phyloP scores from a whole-genome alignment of 2,329 filamentous ascomycete genomes.

The Pyricularia grisea region DNA sequence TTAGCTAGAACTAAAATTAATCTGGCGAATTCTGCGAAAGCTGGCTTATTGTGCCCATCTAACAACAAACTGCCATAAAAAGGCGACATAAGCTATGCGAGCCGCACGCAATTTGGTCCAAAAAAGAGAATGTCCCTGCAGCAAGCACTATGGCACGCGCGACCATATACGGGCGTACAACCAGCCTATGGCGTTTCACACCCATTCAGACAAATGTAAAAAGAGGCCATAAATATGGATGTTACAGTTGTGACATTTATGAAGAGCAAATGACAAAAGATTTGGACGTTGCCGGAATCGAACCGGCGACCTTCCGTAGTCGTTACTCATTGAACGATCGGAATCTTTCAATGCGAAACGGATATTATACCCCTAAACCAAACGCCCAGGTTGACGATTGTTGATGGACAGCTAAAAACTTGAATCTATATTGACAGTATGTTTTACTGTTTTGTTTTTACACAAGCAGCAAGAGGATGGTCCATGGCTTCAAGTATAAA shows the following conservation, averaged over 20 bases:
- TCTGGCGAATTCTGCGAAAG: no score
- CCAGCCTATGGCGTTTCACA: no score
- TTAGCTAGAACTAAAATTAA: no score
- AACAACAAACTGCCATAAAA: neutral
- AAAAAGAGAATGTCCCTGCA: no score
- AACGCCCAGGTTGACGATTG: neutral
- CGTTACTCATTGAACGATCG: neutral
- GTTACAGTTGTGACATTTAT: neutral
- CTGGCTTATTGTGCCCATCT: no score
- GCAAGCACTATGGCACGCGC: no score
- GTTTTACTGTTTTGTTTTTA: no score
- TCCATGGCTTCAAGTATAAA: no score
- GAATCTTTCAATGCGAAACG: neutral
- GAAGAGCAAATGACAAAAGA: neutral
- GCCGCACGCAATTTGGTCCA: neutral
- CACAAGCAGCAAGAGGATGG: no score
- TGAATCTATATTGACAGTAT: neutral
- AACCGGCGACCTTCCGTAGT: constrained; percentile 1
- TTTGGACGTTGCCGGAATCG: neutral
- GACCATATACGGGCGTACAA: no score
- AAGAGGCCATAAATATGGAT: neutral
- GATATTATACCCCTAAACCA: neutral
- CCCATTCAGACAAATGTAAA: neutral
- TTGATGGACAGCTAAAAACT: neutral
- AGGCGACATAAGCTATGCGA: neutral